Evolutionary conservation across 2,329 filamentous ascomycete species (phyloP).

Genomic region (Chaetomiaceae sp.): DNA sequence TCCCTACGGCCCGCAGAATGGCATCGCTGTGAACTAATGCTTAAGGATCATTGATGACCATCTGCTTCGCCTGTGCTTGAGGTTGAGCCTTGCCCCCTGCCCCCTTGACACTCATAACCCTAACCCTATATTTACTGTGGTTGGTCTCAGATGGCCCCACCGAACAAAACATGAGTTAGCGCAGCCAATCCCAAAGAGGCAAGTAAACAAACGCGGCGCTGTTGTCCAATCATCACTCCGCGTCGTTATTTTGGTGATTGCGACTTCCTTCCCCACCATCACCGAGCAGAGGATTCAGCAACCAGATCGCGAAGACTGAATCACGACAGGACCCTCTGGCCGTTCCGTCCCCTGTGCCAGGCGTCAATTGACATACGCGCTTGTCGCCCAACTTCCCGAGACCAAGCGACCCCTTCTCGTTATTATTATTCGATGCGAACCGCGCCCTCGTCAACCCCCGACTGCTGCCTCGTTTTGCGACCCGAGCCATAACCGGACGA

Average conservation of each 20-base stretch:
- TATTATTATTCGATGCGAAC: not conserved
- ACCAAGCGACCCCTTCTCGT: not conserved
- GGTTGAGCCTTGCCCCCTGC: too few species aligned
- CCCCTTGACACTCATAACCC: not conserved
- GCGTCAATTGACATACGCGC: not conserved
- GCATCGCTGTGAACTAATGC: too few species aligned
- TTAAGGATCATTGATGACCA: too few species aligned
- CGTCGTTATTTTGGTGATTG: slow-evolving; percentile 13
- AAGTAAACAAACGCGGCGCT: slow-evolving; percentile 27
- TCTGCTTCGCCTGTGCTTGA: too few species aligned
- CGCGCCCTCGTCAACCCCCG: not conserved
- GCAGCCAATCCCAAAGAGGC: not conserved
- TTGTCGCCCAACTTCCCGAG: not conserved
- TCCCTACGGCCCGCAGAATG: too few species aligned
- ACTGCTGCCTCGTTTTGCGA: not conserved
- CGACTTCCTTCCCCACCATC: slow-evolving; percentile 10
- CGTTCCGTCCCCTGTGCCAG: too few species aligned
- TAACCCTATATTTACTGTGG: not conserved
- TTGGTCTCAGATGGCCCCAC: too few species aligned
- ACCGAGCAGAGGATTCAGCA: not conserved
- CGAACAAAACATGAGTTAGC: too few species aligned
- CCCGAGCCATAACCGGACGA: not conserved
- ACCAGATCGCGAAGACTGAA: too few species aligned
- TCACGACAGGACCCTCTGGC: too few species aligned
- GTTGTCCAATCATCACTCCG: slow-evolving; percentile 17